Evolutionary conservation across 331 rosid species (phyloP), one percentile per base, ranked within the genome.

Genomic region (Malus hybrid): DNA sequence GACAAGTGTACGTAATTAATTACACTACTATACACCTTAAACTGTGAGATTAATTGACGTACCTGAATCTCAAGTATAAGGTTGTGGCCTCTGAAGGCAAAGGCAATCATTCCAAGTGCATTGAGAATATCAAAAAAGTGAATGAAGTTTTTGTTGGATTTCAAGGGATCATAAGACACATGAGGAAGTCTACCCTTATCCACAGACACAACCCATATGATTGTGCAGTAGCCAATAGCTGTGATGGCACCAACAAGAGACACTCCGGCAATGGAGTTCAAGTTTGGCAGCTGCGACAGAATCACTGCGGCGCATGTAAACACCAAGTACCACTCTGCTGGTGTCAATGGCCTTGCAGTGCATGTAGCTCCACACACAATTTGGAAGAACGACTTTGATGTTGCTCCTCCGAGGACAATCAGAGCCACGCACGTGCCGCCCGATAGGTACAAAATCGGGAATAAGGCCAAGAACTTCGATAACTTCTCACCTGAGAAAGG

Each of bases 41-140:
- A 10, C 18, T 27, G 55, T 16, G 60, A 60, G 32, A 71, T 31
- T 8, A 31, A 64, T 44, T 1, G 29, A 69, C 29, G 6, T 69
- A 83, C 87, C 85, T 84, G 87, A 16, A 84, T 84, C 77, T 84
- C 87, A 50, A 84, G 87, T 13, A 84, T 69, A 10, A 84, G 85
- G 74, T 84, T 84, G 80, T 84, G 87, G 36, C 87, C 87, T 80
- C 87, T 80, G 62, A 84, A 84, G 18, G 85, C 84, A 31, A 84
- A 80, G 71, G 80, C 87, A 19, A 84, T 81, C 78, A 84, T 77
- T 57, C 87, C 87, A 59, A 84, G 77, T 34, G 85, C 85, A 50
- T 80, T 80, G 8, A 80, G 67, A 15, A 78, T 60, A 7, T 64
- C 80, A 31, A 84, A 84, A 33, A 78, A 74, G 12, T 76, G 72